Conservation (phyloP, 306 rosid species). For the Malus sieversii region DNA sequence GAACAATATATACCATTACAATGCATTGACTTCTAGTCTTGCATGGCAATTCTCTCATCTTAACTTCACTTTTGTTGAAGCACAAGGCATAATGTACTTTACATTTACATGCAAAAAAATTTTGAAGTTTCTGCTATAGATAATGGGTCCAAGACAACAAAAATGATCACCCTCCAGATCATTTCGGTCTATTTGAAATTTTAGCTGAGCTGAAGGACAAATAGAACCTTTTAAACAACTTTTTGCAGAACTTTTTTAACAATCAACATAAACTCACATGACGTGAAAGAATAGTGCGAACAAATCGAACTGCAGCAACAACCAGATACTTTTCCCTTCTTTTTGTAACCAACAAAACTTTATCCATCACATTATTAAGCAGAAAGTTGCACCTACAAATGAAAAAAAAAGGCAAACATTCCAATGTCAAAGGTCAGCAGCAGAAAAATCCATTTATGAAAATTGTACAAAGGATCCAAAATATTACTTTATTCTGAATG, state of each 20-base stretch:
- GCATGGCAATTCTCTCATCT: neutral
- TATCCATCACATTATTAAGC: slow-evolving; percentile 57
- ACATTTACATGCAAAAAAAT: neutral
- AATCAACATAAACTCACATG: slow-evolving; percentile 35
- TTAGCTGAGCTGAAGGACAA: neutral
- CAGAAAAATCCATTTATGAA: slow-evolving; percentile 12
- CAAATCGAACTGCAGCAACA: slow-evolving; percentile 88
- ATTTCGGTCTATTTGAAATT: neutral
- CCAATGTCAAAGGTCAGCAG: neutral
- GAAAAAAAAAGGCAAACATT: slow-evolving; percentile 1
- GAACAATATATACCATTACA: neutral
- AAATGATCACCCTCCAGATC: neutral
- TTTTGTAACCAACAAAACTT: slow-evolving; percentile 62
- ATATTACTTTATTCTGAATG: slow-evolving; percentile 84
- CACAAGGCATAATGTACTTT: neutral
- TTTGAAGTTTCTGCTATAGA: neutral
- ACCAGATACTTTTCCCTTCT: slow-evolving; percentile 78
- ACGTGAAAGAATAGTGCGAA: slow-evolving; percentile 79
- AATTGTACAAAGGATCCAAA: slow-evolving; percentile 21
- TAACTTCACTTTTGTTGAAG: neutral
- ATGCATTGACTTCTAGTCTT: neutral
- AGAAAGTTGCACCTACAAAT: slow-evolving; percentile 72
- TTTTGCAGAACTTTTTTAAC: neutral
- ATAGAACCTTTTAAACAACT: neutral
- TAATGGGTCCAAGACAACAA: neutral